A percentile compares a stretch with the other conserved stretches of the same genome.
phyloP scores from a whole-genome alignment of 202 grass and related monocot species.

The Zoysia matrella region DNA sequence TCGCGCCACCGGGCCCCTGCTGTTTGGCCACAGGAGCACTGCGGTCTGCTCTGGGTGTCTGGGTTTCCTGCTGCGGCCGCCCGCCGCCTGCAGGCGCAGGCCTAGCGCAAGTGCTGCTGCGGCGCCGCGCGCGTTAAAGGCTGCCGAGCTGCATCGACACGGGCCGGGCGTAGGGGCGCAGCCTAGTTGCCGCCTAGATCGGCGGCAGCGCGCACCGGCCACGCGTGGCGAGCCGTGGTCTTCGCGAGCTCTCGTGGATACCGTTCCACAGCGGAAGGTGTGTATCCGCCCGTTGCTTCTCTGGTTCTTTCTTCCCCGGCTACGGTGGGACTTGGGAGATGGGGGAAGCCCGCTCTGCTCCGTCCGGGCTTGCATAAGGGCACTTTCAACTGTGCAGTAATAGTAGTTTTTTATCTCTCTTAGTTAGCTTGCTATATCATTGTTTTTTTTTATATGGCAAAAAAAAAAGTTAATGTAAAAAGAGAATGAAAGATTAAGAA shows the following conservation, averaged over 20 bases:
- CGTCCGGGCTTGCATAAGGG: no score
- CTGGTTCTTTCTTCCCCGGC: no score
- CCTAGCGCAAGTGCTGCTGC: background rate
- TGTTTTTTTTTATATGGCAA: no score
- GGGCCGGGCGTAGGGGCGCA: background rate
- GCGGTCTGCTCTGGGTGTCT: background rate
- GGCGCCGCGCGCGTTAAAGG: constrained; percentile 18
- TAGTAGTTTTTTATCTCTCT: no score
- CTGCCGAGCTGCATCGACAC: background rate
- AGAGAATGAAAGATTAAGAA: no score
- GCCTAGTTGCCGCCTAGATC: constrained; percentile 31
- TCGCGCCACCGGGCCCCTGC: constrained; percentile 7
- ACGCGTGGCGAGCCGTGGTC: background rate
- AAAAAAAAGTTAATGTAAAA: no score
- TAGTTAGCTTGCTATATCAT: no score
- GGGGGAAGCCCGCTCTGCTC: no score
- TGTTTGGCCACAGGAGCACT: constrained; percentile 19
- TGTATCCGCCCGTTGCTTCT: no score
- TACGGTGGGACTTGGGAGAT: no score
- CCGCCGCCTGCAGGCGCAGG: background rate
- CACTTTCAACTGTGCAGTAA: no score
- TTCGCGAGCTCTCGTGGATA: background rate
- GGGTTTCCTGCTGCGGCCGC: background rate
- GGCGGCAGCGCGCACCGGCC: constrained; percentile 8
- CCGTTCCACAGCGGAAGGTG: no score